Conservation (phyloP, 257 asterid species). For the Prunella vulgaris region DNA sequence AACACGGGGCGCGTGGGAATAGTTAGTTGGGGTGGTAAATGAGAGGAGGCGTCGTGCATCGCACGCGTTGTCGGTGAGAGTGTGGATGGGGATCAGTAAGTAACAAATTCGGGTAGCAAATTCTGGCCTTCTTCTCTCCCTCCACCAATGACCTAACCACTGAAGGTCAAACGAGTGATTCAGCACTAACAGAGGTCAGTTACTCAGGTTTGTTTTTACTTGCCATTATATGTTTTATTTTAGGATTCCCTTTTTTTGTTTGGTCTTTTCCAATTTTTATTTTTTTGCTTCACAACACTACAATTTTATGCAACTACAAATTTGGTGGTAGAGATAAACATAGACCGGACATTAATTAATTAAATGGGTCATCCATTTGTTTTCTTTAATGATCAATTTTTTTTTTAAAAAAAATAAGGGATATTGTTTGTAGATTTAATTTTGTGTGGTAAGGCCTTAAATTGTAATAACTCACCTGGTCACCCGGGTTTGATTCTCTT, state of each 20-base stretch:
- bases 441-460: too few species aligned
- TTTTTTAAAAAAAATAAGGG: too few species aligned
- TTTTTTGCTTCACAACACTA: conserved; percentile 10
- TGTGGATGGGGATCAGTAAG: conserved; percentile 9
- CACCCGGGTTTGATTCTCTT: too few species aligned
- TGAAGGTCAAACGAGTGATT: conserved; percentile 56
- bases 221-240: conserved; percentile 20
- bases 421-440: too few species aligned
- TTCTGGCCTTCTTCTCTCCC: conserved; percentile 26
- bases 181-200: conserved; percentile 42
- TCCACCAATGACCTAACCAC: conserved; percentile 26
- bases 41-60: neutral
- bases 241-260: neutral
- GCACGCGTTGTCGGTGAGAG: conserved; percentile 26
- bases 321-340: conserved; percentile 27
- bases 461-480: too few species aligned
- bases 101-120: conserved; percentile 43
- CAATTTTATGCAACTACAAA: conserved; percentile 20
- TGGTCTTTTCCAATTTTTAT: neutral
- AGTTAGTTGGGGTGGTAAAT: neutral
- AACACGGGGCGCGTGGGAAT: conserved; percentile 13
- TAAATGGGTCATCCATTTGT: neutral
- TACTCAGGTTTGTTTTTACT: conserved; percentile 48
- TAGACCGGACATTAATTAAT: neutral
- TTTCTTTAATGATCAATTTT: too few species aligned